Percentiles rank a stretch among this genome's conserved stretches.
phyloP scores from a whole-genome alignment of 2,329 filamentous ascomycete species.

The Aaosphaeria pasadenensis region DNA sequence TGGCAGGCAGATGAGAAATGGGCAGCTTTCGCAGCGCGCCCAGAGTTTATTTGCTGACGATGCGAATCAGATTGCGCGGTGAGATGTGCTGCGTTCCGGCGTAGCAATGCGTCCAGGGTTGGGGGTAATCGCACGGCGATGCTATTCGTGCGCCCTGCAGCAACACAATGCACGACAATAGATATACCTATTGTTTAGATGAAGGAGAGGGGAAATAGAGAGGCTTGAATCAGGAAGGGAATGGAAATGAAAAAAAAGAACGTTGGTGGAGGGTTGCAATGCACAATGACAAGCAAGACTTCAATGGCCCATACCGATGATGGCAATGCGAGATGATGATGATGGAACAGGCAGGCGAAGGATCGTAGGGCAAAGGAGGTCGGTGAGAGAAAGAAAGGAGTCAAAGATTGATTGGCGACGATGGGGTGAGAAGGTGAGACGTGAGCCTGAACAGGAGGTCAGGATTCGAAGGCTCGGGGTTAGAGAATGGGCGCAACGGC shows the following conservation, averaged over 20 bases:
- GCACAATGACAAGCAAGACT: not conserved
- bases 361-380: not conserved
- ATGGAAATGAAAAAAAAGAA: not conserved
- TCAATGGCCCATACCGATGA: not conserved
- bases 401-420: not conserved
- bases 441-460: no score
- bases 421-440: not conserved
- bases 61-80: not conserved
- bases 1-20: not conserved
- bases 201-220: no score
- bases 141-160: not conserved
- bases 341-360: not conserved
- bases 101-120: slow-evolving; percentile 7
- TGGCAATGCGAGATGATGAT: not conserved
- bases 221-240: not conserved
- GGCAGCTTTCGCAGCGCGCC: not conserved
- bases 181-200: no score
- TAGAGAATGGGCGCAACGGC: slow-evolving; percentile 1
- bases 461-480: no score
- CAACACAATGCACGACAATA: no score
- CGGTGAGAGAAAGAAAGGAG: not conserved
- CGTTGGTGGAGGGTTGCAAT: not conserved
- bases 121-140: slow-evolving; percentile 2
- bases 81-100: slow-evolving; percentile 13
- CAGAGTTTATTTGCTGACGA: not conserved